Conservation (phyloP, 495 filamentous ascomycete species). For the Penicillium lagena region DNA sequence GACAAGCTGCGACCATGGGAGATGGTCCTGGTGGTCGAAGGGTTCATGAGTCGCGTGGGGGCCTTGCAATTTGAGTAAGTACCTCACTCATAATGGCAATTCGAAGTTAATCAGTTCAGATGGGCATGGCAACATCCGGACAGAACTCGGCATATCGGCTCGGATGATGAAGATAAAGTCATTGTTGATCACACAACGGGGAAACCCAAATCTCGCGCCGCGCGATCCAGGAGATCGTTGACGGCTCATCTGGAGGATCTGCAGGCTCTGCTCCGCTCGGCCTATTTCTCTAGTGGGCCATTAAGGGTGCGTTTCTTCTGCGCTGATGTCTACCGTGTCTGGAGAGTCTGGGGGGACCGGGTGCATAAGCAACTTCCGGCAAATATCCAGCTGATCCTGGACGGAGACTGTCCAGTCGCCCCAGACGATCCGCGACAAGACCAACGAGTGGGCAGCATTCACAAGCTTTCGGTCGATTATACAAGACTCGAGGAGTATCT, state of each 20-base stretch:
- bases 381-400: constrained; percentile 49
- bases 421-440: constrained; percentile 1
- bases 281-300: constrained; percentile 77
- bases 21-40: constrained; percentile 81
- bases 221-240: constrained; percentile 52
- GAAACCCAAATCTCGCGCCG: constrained; percentile 18
- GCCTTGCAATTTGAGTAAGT: constrained; percentile 93
- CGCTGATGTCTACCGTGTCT: constrained; percentile 58
- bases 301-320: constrained; percentile 75
- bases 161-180: constrained; percentile 16
- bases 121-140: constrained; percentile 68
- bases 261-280: constrained; percentile 69
- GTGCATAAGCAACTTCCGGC: constrained; percentile 39
- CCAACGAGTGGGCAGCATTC: constrained; percentile 25
- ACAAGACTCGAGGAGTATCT: constrained; percentile 57
- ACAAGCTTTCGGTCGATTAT: constrained; percentile 63
- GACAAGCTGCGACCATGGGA: constrained; percentile 77
- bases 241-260: constrained; percentile 64
- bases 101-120: neutral
- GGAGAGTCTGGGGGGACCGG: constrained; percentile 55
- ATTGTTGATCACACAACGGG: constrained; percentile 8
- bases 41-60: constrained; percentile 78
- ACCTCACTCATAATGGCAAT: neutral
- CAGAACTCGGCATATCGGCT: constrained; percentile 62
- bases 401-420: constrained; percentile 26